phyloP scores from a whole-genome alignment of 345 rosid species.

The Orychophragmus violaceus region DNA sequence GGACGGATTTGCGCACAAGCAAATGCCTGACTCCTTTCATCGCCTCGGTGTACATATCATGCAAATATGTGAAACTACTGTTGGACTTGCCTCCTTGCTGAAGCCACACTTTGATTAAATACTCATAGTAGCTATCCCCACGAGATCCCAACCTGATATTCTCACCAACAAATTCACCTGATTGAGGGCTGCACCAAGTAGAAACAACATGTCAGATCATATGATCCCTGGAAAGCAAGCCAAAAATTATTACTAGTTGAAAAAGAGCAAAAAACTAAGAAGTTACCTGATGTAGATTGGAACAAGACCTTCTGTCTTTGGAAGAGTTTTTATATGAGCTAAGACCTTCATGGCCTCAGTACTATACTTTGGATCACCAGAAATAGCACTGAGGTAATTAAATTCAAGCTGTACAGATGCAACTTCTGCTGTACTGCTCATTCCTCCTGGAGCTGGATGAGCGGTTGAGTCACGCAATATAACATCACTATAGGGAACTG shows the following conservation, averaged over 20 bases:
- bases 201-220: slow-evolving; percentile 23
- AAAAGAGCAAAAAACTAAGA: not conserved
- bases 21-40: slow-evolving; percentile 89
- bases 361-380: slow-evolving; percentile 88
- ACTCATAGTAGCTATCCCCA: slow-evolving; percentile 98
- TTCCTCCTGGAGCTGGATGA: slow-evolving; percentile 80
- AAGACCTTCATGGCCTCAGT: slow-evolving; percentile 88
- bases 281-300: slow-evolving; percentile 93
- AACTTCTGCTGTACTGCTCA: slow-evolving; percentile 93
- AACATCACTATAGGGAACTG: slow-evolving; percentile 82
- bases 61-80: slow-evolving; percentile 52
- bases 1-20: slow-evolving; percentile 78
- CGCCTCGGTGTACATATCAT: slow-evolving; percentile 90
- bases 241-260: not conserved
- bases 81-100: slow-evolving; percentile 53
- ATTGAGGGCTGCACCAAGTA: slow-evolving; percentile 55
- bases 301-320: slow-evolving; percentile 86
- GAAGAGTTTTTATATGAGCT: slow-evolving; percentile 77
- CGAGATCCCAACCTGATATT: slow-evolving; percentile 96
- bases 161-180: slow-evolving; percentile 85
- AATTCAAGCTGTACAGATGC: slow-evolving; percentile 93
- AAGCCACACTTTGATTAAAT: slow-evolving; percentile 92
- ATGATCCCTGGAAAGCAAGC: not conserved
- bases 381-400: slow-evolving; percentile 77
- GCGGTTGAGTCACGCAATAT: slow-evolving; percentile 66